Percentiles rank a stretch among this genome's conserved stretches.
Evolutionary conservation across 2,329 filamentous ascomycete genomes (phyloP).

Genomic region (Penicillium nordicum): DNA sequence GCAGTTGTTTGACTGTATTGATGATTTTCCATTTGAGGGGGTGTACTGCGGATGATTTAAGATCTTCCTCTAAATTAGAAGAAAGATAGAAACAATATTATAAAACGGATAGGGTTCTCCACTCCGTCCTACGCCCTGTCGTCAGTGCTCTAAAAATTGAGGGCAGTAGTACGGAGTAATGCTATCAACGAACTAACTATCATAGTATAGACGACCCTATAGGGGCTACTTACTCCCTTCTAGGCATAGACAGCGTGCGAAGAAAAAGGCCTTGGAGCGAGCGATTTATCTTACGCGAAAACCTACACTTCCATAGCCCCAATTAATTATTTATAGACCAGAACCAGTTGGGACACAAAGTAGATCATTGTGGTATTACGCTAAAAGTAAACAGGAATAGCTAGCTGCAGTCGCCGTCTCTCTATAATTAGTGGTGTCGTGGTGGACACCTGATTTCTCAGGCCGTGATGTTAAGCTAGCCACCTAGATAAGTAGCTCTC

Average conservation of each 20-base stretch:
- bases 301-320: neutral
- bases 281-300: constrained; percentile 11
- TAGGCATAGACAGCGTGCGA: neutral
- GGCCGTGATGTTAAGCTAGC: no score
- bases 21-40: neutral
- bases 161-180: no score
- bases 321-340: neutral
- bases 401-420: neutral
- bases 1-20: constrained; percentile 7
- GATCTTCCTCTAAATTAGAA: no score
- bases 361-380: neutral
- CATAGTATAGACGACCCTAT: no score
- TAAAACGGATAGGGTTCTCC: no score
- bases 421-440: neutral
- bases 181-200: no score
- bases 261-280: neutral
- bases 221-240: no score
- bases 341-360: neutral
- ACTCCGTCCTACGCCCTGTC: no score
- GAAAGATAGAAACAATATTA: no score
- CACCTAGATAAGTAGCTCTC: no score
- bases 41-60: constrained; percentile 3
- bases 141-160: no score
- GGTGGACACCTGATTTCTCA: no score
- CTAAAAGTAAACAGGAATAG: neutral